Base-by-base conservation (phyloP, 371 early-diverging fungal genomes). In the Mucor velutinosus region DNA sequence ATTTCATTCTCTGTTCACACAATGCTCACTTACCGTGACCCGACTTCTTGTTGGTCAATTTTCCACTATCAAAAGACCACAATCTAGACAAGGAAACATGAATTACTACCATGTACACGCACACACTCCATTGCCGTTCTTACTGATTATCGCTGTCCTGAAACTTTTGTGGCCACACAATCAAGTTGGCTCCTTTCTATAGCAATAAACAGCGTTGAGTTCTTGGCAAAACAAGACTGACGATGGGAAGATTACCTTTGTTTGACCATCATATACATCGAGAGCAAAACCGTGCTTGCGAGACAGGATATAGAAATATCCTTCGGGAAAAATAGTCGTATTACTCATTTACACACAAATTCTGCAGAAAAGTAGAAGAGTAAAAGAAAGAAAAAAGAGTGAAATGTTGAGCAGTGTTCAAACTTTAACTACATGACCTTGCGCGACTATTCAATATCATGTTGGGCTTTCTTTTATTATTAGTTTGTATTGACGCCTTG, bases 121-220 rank as follows among this genome's bases (percentile, higher is more conserved):
- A 7, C 49, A 30, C 10, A 10, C 23, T 21, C 7, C 21, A 0
- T 4, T 21, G 17, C 17, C 5, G 0, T 1, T 29, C 55, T 70
- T 75, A 83, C 83, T 83, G 83, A 61, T 80, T 83, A 35, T 83
- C 81, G 27, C 79, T 78, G 58, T 83, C 83, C 64, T 78, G 68
- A 56, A 83, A 83, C 51, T 83, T 83, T 62, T 83, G 83, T 39
- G 83, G 81, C 83, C 83, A 83, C 25, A 83, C 77, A 64, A 83
- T 83, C n/a, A 80, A 67, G 55, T 80, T 77, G 17, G 78, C 79
- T 64, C 72, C 80, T 60, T 76, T 73, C 83, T 83, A 58, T 19
- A 21, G 19, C n/a, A n/a, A 43, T 2, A 30, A 49, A 49, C 2
- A 23, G 3, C 19, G 49, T 21, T 49, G 49, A 23, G 10, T 17